Base-by-base conservation (phyloP, 352 stramenopile genomes). In the Globisporangium emineosum region DNA sequence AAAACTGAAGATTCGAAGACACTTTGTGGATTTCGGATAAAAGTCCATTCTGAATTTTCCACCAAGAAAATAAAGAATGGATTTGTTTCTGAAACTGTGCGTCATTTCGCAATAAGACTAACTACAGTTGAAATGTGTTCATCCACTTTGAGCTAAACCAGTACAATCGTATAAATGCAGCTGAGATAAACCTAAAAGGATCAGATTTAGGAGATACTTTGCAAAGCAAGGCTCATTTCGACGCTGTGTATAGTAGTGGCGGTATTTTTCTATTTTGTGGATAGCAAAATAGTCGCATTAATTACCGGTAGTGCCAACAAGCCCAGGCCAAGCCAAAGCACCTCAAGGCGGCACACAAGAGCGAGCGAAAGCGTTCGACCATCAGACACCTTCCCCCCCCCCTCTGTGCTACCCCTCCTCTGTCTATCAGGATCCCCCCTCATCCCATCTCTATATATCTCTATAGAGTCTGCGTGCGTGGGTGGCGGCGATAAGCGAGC, bases 361-460 rank as follows among this genome's bases (percentile, higher is more conserved):
- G 10, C 52, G 30, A 43, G 52, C 50, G 25, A 23, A 23, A 10
- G 49, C 52, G 52, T 58, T 45, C n/a, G 52, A 58, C 52, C 52
- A 58, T 45, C 15, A 42, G 51, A 19, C 29, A 21, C 52, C 17
- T n/a, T 30, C 21, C 7, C 30, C 15, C 5, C 29, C 7, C 23
- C 3, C 21, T 17, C n/a, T 25, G 51, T 19, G 51, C n/a, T 15
- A 37, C 5, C 1, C 4, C 6, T 6, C 25, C 25, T 30, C 49
- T 55, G 49, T 23, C 35, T 42, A 19, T 42, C 13, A 4, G 35
- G 35, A 19, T 19, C 35, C 40, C 40, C 17, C 40, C n/a, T n/a
- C n/a, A n/a, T 47, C 17, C 6, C n/a, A 12, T 6, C 6, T n/a
- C 7, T n/a, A n/a, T n/a, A n/a, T n/a, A n/a, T 47, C 40, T 47